phyloP scores from a whole-genome alignment of 225 moss, liverwort and hornwort species.

The Pleurozium schreberi region DNA sequence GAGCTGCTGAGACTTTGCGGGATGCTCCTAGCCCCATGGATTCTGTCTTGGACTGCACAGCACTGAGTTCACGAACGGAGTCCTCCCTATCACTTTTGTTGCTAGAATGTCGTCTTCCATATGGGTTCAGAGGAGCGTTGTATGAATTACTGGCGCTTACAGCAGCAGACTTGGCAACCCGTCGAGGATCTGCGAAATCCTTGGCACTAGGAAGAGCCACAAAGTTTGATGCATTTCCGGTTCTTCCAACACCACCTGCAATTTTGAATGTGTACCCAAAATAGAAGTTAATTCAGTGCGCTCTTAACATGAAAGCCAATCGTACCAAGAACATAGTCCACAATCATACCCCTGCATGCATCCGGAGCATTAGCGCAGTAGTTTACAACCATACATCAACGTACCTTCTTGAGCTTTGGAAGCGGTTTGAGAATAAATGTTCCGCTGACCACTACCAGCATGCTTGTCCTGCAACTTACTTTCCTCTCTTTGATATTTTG shows the following conservation, averaged over 20 bases:
- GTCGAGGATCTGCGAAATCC: conserved; percentile 68
- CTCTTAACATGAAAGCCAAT: neutral
- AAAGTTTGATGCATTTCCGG: conserved; percentile 64
- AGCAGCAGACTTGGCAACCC: conserved; percentile 69
- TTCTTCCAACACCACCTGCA: conserved; percentile 73
- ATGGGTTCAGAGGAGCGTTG: conserved; percentile 53
- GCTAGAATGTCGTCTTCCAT: conserved; percentile 79
- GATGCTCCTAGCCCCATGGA: conserved; percentile 89
- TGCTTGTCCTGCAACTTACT: conserved; percentile 67
- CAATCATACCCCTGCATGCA: neutral
- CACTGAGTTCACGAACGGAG: conserved; percentile 70
- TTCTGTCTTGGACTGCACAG: conserved; percentile 98
- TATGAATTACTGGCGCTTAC: conserved; percentile 81
- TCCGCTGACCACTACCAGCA: conserved; percentile 22
- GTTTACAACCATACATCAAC: neutral
- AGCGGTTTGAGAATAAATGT: conserved; percentile 26
- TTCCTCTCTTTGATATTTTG: conserved; percentile 65
- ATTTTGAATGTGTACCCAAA: neutral
- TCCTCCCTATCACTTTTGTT: conserved; percentile 79
- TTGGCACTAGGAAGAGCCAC: conserved; percentile 50
- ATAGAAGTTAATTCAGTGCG: neutral
- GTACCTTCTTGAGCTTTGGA: conserved; percentile 43
- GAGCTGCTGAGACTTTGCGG: conserved; percentile 71
- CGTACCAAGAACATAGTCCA: neutral
- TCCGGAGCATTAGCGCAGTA: neutral